Evolutionary conservation across 345 rosid genomes (phyloP).

Genomic region (Bruguiera sexangula): DNA sequence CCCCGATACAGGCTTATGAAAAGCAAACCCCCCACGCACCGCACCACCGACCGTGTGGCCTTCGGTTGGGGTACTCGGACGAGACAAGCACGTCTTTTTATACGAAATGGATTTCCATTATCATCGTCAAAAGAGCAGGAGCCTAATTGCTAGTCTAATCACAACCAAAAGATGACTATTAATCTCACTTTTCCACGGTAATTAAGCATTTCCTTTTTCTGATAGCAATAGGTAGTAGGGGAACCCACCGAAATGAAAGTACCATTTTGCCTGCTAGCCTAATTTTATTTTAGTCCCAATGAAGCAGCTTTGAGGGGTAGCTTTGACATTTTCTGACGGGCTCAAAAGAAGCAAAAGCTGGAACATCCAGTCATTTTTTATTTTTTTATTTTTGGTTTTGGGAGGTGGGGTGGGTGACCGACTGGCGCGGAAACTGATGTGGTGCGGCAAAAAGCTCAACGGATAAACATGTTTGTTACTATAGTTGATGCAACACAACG

Average conservation of each 20-base stretch:
- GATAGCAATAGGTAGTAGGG: neutral
- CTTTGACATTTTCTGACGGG: neutral
- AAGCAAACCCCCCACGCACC: constrained; percentile 7
- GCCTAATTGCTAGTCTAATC: neutral
- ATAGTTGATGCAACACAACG: constrained; percentile 6
- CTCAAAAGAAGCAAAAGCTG: neutral
- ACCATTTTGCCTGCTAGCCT: neutral
- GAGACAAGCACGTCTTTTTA: constrained; percentile 6
- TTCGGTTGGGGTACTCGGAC: neutral
- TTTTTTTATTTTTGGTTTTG: neutral
- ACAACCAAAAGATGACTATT: neutral
- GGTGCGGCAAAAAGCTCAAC: no score
- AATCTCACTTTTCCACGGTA: neutral
- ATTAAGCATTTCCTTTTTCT: neutral
- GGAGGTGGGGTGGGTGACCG: neutral
- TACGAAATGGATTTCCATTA: constrained; percentile 32
- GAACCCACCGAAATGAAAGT: neutral
- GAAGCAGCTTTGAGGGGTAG: no score
- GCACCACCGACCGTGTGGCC: constrained; percentile 30
- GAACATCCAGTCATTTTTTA: constrained; percentile 12
- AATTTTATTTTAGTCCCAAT: no score
- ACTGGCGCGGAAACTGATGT: constrained; percentile 10
- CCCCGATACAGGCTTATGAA: neutral
- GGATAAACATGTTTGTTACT: no score
- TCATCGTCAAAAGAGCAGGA: constrained; percentile 21